Conservation (phyloP, 805 yeast genomes). For the Spathaspora arborariae region DNA sequence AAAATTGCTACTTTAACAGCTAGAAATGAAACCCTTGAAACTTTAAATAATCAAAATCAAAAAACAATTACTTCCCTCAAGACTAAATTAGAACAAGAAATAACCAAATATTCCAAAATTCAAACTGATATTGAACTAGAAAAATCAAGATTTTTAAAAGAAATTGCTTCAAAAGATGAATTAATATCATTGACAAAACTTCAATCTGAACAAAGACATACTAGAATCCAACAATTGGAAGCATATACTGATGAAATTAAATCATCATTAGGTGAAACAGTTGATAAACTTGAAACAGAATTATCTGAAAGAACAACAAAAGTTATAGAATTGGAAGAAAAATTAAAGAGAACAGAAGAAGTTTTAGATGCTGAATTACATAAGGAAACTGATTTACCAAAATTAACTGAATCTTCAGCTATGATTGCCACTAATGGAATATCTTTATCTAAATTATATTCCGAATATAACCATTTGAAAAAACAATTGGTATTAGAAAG, state of each 20-base stretch:
- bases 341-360: constrained; percentile 36
- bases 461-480: constrained; percentile 61
- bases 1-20: constrained; percentile 25
- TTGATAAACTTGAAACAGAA: constrained; percentile 30
- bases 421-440: constrained; percentile 46
- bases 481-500: constrained; percentile 67
- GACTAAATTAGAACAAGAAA: constrained; percentile 33
- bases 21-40: constrained; percentile 20
- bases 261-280: constrained; percentile 32
- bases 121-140: constrained; percentile 40
- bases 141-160: constrained; percentile 37
- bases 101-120: constrained; percentile 16
- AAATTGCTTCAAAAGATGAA: constrained; percentile 52
- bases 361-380: constrained; percentile 37
- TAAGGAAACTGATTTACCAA: constrained; percentile 36
- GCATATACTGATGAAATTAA: constrained; percentile 39
- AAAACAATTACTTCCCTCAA: constrained; percentile 45
- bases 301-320: constrained; percentile 32
- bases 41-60: constrained; percentile 38
- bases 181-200: constrained; percentile 52
- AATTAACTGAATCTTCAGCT: constrained; percentile 56
- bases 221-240: constrained; percentile 54
- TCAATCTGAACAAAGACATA: constrained; percentile 48
- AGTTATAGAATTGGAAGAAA: constrained; percentile 29
- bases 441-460: constrained; percentile 60